phyloP scores from a whole-genome alignment of 2,329 filamentous ascomycete species.

The Fusarium guadeloupense region DNA sequence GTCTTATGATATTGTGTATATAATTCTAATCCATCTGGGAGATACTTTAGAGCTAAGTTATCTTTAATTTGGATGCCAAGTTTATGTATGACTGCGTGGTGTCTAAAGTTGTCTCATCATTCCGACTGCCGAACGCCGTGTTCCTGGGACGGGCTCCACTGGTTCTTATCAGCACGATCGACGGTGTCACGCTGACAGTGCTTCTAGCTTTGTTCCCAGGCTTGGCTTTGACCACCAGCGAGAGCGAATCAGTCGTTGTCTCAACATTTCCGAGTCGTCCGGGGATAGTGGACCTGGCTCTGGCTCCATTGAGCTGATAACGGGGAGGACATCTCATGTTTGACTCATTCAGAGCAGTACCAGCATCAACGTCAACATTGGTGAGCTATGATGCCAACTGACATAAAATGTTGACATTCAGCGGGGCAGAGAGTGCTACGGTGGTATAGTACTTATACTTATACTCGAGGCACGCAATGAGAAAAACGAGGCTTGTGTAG shows the following conservation, averaged over 20 bases:
- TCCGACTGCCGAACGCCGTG: conserved; percentile 28
- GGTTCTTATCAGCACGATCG: conserved; percentile 25
- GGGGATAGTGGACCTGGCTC: conserved; percentile 9
- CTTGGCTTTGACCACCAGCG: conserved; percentile 26
- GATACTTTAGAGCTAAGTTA: no score
- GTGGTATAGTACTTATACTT: not conserved
- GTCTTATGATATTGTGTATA: no score
- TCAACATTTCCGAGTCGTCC: conserved; percentile 29
- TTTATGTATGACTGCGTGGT: no score
- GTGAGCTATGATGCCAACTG: not conserved
- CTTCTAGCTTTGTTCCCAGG: conserved; percentile 14
- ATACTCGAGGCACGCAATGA: not conserved
- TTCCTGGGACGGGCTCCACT: conserved; percentile 18
- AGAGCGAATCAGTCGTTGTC: conserved; percentile 22
- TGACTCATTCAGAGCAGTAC: conserved; percentile 6
- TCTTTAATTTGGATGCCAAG: no score
- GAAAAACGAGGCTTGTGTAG: not conserved
- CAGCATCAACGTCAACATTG: not conserved
- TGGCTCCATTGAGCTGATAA: conserved; percentile 23
- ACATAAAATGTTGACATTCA: not conserved
- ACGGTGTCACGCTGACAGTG: conserved; percentile 13
- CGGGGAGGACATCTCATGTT: conserved; percentile 7
- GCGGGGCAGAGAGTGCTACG: not conserved
- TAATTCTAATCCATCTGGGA: no score
- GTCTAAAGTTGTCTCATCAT: conserved; percentile 5